Evolutionary conservation across 2,329 filamentous ascomycete genomes (phyloP).

Genomic region (Cytospora piceicola): DNA sequence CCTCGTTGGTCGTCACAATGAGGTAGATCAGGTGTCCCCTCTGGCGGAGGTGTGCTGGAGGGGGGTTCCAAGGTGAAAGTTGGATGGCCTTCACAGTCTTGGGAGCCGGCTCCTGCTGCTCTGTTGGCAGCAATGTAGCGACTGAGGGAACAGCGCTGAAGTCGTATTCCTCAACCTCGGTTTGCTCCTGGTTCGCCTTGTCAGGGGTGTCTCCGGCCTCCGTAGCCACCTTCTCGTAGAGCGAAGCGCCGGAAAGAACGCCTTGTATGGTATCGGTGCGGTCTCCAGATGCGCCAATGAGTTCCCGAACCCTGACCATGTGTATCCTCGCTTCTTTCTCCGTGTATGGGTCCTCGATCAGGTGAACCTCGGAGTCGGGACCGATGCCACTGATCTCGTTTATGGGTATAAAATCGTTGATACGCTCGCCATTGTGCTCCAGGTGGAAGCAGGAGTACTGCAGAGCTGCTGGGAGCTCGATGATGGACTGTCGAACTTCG

Average conservation of each 20-base stretch:
- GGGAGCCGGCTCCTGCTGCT: slow-evolving; percentile 69
- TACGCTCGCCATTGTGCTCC: slow-evolving; percentile 82
- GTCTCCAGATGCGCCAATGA: slow-evolving; percentile 90
- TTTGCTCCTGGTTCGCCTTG: slow-evolving; percentile 48
- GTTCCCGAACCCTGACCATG: slow-evolving; percentile 84
- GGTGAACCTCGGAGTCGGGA: slow-evolving; percentile 73
- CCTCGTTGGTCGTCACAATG: slow-evolving; percentile 86
- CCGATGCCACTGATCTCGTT: slow-evolving; percentile 84
- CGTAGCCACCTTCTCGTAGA: slow-evolving; percentile 77
- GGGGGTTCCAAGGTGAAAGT: slow-evolving; percentile 94
- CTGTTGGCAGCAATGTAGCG: slow-evolving; percentile 70
- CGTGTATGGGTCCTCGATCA: slow-evolving; percentile 95
- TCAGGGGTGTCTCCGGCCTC: slow-evolving; percentile 47
- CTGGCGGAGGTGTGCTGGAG: slow-evolving; percentile 86
- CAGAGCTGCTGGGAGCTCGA: slow-evolving; percentile 89
- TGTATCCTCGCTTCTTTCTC: slow-evolving; percentile 98
- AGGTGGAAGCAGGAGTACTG: slow-evolving; percentile 99
- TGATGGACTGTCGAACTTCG: slow-evolving; percentile 94
- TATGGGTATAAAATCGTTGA: slow-evolving; percentile 94
- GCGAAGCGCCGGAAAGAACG: slow-evolving; percentile 79
- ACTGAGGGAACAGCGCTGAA: slow-evolving; percentile 72
- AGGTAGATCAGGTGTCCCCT: slow-evolving; percentile 93
- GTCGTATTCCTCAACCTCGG: slow-evolving; percentile 70
- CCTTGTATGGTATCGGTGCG: slow-evolving; percentile 86
- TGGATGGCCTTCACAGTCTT: slow-evolving; percentile 91